Percentiles rank a stretch among this genome's conserved stretches.
Evolutionary conservation across 2,329 filamentous ascomycete species (phyloP).

Genomic region (Talaromyces albobiverticillius): DNA sequence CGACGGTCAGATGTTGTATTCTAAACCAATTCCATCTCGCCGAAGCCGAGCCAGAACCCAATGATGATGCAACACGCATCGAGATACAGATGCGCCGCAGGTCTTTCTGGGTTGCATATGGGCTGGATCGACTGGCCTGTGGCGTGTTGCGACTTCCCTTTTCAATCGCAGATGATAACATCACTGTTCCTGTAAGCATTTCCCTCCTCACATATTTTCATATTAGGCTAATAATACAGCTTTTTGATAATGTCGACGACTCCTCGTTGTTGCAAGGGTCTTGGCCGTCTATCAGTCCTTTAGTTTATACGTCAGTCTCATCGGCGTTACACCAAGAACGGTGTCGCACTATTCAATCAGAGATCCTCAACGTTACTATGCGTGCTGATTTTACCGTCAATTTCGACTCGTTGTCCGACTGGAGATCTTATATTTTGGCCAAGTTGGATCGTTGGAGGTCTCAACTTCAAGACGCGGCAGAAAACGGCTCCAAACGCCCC

Average conservation of each 20-base stretch:
- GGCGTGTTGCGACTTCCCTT: background rate
- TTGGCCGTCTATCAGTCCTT: background rate
- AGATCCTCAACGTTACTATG: constrained; percentile 5
- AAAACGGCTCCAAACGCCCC: background rate
- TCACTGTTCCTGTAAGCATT: constrained; percentile 3
- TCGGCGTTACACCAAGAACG: constrained; percentile 2
- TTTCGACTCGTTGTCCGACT: constrained; percentile 2
- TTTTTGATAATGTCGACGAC: constrained; percentile 3
- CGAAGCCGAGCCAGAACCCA: background rate
- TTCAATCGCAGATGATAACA: constrained; percentile 2
- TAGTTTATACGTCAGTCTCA: background rate
- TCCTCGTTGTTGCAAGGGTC: background rate
- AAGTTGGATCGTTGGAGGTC: constrained; percentile 1
- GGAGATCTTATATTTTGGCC: background rate
- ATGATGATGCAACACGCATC: background rate
- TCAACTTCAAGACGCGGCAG: constrained; percentile 2
- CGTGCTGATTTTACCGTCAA: background rate
- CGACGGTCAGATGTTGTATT: background rate
- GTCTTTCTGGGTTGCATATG: background rate
- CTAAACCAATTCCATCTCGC: background rate
- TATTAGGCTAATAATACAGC: background rate
- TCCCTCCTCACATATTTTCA: no score
- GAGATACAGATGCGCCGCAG: constrained; percentile 3
- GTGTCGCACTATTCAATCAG: constrained; percentile 1
- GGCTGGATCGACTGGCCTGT: constrained; percentile 1